Percentiles rank a stretch among this genome's conserved stretches.
Evolutionary conservation across 345 rosid genomes (phyloP).

Genomic region (Citrus australasica): DNA sequence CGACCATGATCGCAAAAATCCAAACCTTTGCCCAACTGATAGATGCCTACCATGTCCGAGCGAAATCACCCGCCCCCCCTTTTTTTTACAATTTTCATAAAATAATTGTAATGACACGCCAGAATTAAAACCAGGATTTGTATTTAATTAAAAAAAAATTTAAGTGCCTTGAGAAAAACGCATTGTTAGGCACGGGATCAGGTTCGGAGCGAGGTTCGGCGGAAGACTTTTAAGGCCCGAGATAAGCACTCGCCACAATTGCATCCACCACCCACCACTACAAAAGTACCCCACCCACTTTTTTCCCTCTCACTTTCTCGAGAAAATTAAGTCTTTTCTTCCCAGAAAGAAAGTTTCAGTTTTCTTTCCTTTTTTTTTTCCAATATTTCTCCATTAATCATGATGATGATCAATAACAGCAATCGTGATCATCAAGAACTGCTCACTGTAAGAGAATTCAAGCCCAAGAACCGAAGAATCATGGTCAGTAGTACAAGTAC

Average conservation of each 20-base stretch:
- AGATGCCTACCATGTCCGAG: neutral
- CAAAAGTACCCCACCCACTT: conserved; percentile 29
- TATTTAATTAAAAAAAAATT: neutral
- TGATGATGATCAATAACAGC: conserved; percentile 2
- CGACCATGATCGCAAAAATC: neutral
- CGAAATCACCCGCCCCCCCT: neutral
- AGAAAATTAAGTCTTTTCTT: neutral
- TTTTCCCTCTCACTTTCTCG: conserved; percentile 6
- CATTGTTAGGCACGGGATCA: conserved; percentile 8
- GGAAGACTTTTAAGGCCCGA: conserved; percentile 28
- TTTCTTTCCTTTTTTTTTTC: neutral
- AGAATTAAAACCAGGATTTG: no score
- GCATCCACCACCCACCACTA: conserved; percentile 26
- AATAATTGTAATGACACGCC: no score
- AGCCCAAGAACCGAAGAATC: conserved; percentile 53
- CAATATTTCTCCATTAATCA: neutral
- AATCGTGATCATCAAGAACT: conserved; percentile 40
- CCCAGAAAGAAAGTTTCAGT: neutral
- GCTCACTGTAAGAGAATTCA: conserved; percentile 38
- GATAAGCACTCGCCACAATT: conserved; percentile 23
- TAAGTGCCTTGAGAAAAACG: conserved; percentile 20
- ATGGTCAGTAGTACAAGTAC: conserved; percentile 31
- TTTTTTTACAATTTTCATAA: neutral
- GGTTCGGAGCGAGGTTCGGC: conserved; percentile 37
- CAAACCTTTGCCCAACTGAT: neutral